A percentile compares a stretch with the other conserved stretches of the same genome.
phyloP scores from a whole-genome alignment of 345 rosid species.

The Firmiana major region DNA sequence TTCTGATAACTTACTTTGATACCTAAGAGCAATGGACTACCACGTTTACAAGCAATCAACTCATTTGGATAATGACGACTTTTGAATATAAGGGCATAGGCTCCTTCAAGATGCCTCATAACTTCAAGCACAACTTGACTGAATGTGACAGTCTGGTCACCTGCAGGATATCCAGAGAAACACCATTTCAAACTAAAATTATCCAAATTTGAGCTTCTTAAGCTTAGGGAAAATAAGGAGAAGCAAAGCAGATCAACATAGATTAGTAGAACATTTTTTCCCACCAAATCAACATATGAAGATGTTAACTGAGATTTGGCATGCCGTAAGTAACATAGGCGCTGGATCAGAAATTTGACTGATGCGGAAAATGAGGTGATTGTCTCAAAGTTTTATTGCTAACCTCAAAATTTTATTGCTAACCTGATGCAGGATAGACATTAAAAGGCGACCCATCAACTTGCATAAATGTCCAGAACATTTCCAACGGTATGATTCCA shows the following conservation, averaged over 20 bases:
- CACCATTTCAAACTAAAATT: neutral
- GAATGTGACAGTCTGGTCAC: slow-evolving; percentile 63
- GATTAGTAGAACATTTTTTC: neutral
- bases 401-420: neutral
- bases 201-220: neutral
- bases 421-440: neutral
- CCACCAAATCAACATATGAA: neutral
- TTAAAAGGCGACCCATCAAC: neutral
- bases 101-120: slow-evolving; percentile 95
- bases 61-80: slow-evolving; percentile 90
- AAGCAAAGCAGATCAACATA: neutral
- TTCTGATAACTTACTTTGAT: slow-evolving; percentile 65
- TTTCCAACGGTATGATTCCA: neutral
- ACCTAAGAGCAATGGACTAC: slow-evolving; percentile 87
- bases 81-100: slow-evolving; percentile 92
- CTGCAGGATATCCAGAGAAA: slow-evolving; percentile 30
- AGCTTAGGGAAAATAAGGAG: neutral
- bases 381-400: too few species aligned
- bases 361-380: neutral
- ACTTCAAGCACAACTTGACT: slow-evolving; percentile 94
- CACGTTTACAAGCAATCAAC: slow-evolving; percentile 92
- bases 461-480: neutral
- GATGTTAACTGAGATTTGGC: neutral
- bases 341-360: neutral
- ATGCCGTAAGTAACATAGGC: neutral